Evolutionary conservation across 148 eudicot species (phyloP), one percentile per base, ranked within the genome.

Genomic region (Vaccinium myrtillus): DNA sequence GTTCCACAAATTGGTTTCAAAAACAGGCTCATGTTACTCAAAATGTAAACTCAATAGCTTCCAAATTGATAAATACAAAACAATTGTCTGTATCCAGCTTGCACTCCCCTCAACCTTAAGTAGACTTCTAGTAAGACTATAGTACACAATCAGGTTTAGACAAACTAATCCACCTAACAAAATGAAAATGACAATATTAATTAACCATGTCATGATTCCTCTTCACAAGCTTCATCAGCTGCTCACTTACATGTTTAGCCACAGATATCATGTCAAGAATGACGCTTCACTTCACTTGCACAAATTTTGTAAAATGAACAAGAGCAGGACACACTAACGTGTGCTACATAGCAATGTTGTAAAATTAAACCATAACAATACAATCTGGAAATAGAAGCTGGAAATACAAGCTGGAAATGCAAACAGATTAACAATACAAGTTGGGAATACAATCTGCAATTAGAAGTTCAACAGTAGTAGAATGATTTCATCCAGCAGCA

Each of bases 181-280:
- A 19, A 61, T 46, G 65, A 32, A 14, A 19, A 61, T 46, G 65
- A 65, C 50, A 46, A 11, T 14, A 19, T 11, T 5, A 39, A 53
- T 12, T 39, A 32, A 19, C 30, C 21, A 43, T 55, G 49, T 86
- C 87, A 84, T 49, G 80, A 83, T 79, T 89, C 92, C 59, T 88
- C 88, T 43, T 88, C 92, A 77, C 48, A 30, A 77, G 93, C 93
- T 86, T 91, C 2, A 95, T 87, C 74, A 97, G 86, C 85, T 90
- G 91, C 86, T 95, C 98, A 54, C 95, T 94, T 78, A 90, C 95
- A 89, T 92, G 91, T 85, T 88, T 93, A 23, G 95, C 95, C 74
- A 94, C 98, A 7, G 98, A 94, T 74, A 97, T 88, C 99, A 97
- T 97, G 89, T 97, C 98, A 77, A 93, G 95, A 82, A 97, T 90